Evolutionary conservation across 495 filamentous ascomycete species (phyloP), one percentile per base, ranked within the genome.

Genomic region (Aspergillus campestris): DNA sequence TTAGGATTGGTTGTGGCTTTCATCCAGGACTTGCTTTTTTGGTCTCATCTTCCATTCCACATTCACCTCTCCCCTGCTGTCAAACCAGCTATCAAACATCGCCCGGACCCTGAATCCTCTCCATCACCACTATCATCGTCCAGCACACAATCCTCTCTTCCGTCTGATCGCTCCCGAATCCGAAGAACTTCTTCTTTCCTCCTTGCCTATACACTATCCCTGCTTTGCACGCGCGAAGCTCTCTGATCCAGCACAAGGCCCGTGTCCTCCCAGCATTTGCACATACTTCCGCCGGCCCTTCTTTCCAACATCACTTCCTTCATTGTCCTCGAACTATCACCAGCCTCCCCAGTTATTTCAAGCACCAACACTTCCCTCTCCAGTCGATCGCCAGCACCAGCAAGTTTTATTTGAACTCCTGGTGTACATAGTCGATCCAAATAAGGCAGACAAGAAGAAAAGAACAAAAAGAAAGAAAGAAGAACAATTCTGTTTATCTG

Each of bases 341-440:
- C 62, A 67, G 43, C 53, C 56, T 60, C 51, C 57, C 53, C 57
- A 58, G 51, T 61, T 58, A 40, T 58, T 52, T 49, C 55, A 62
- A 70, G 63, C 66, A 68, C 65, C 67, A 71, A 59, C 18, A 24
- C 61, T 59, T 66, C 61, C 66, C 59, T 62, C 60, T 58, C 56
- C 57, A 56, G 45, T 53, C 57, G 61, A 64, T 61, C 70, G 65
- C 70, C 69, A 69, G 64, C 85, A 91, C 86, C 86, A 84, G 83
- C 87, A 84, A 78, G 82, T 89, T 87, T 88, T 88, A 82, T 86
- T 87, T 81, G 80, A 86, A 81, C 69, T 75, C 72, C 75, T 74
- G 84, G 86, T 90, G 87, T 91, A 91, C 78, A 88, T 90, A 89
- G 67, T 62, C 77, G 81, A 82, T 73, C 74, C 18, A 78, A 79